Base-by-base conservation (phyloP, 2,329 filamentous ascomycete genomes). In the Emmonsiellopsis sp. region DNA sequence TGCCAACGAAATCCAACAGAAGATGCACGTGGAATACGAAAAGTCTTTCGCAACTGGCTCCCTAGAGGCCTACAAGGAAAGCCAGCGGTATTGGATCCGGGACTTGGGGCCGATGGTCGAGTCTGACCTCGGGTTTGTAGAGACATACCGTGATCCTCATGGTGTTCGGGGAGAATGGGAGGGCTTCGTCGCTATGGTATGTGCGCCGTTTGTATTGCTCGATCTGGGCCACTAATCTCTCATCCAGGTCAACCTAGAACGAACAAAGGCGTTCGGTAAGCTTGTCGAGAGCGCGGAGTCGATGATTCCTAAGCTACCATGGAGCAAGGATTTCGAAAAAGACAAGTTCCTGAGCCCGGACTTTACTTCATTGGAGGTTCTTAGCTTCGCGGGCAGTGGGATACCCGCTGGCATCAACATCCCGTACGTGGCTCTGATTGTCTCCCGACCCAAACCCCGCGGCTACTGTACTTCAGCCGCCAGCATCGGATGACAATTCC, bases 331-430 rank as follows among this genome's bases (percentile, higher is more conserved):
- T 0, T 98, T 97, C 60, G 93, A 98, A 68, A 97, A 97, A 72
- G 91, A 96, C 75, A 90, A 87, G 65, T 98, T 98, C 71, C 73
- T 95, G 37, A 92, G 89, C 51, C 93, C 93, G 0, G 93, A 98
- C 68, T 98, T 98, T 66, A 97, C 93, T 0, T 93, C 87, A 8
- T 78, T 97, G 1, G 93, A 98, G 69, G 90, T 96, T 2, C 72
- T 96, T 56, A 89, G 86, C 0, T 96, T 96, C 62, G 79, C 81
- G 20, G 79, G 80, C 7, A 80, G 77, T 51, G 81, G 80, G 54
- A 82, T 84, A 46, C 81, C 81, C 16, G 80, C 79, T 11, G 80
- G 80, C 30, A 80, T 80, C 63, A 81, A 79, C 53, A 72, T 77
- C 16, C 77, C 77, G 20, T 26, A 26, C 20, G 20, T 26, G 20